These are phyloP conservation scores for Coelastrella sp. DNA, from an alignment of 139 green algal genomes.

Conservation along the genomic window DNA sequence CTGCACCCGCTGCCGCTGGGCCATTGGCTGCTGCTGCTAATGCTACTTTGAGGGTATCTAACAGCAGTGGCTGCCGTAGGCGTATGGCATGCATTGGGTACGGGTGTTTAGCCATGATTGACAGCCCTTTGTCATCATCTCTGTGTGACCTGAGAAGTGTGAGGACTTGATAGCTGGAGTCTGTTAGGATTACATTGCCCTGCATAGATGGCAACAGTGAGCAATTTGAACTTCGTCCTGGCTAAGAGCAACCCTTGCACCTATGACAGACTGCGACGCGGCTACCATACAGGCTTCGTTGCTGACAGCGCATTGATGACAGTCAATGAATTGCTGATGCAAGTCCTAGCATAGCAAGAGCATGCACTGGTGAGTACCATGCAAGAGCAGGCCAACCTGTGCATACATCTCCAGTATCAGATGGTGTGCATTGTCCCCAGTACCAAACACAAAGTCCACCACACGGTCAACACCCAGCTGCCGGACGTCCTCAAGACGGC, in stretches of 20 bases:
- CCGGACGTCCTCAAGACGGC: slow-evolving; percentile 87
- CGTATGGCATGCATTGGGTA: slow-evolving; percentile 76
- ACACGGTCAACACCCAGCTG: slow-evolving; percentile 97
- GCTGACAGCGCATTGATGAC: no score
- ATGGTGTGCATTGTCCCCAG: slow-evolving; percentile 85
- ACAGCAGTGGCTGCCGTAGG: slow-evolving; percentile 43
- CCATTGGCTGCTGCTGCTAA: slow-evolving; percentile 21
- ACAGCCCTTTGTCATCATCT: slow-evolving; percentile 90
- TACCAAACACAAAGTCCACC: slow-evolving; percentile 95
- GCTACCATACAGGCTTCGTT: no score
- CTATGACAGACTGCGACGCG: no score
- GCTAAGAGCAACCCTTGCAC: no score
- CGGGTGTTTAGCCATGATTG: slow-evolving; percentile 76
- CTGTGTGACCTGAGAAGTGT: slow-evolving; percentile 94
- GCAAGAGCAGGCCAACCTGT: slow-evolving; percentile 56
- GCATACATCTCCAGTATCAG: slow-evolving; percentile 98
- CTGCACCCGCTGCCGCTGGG: neutral
- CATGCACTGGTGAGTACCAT: neutral
- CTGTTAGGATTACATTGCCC: slow-evolving; percentile 96
- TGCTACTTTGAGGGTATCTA: neutral
- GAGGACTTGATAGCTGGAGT: slow-evolving; percentile 91
- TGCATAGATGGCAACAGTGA: slow-evolving; percentile 48
- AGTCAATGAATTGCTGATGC: neutral
- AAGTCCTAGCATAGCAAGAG: neutral
- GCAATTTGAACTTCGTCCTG: no score